Evolutionary conservation across 192 early-diverging fungal genomes (phyloP).

Genomic region (Phycomyces nitens): DNA sequence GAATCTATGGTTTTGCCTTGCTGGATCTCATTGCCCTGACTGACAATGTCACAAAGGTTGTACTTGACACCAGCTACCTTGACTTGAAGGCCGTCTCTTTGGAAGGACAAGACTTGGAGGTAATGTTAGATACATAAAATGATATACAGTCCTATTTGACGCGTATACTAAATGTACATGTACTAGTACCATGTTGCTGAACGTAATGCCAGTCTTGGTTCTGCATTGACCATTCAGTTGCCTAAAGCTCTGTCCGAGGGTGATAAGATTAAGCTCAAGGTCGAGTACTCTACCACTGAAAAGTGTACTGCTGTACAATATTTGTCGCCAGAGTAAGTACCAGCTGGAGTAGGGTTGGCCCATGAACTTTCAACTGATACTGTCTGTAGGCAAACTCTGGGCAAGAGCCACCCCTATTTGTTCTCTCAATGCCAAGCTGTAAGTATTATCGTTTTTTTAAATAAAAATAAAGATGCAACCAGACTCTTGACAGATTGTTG

Average conservation of each 20-base stretch:
- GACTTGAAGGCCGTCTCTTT: conserved; percentile 42
- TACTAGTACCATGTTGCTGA: conserved; percentile 52
- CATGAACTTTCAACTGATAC: not conserved
- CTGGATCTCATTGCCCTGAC: conserved; percentile 55
- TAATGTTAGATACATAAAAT: not conserved
- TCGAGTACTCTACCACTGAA: conserved; percentile 77
- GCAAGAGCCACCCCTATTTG: conserved; percentile 88
- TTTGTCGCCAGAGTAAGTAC: conserved; percentile 45
- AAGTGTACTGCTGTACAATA: conserved; percentile 90
- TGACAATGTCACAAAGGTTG: conserved; percentile 52
- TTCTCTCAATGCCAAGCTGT: conserved; percentile 94
- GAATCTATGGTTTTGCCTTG: conserved; percentile 62
- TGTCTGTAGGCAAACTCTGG: conserved; percentile 80
- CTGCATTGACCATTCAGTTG: conserved; percentile 67
- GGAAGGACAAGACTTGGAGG: conserved; percentile 16
- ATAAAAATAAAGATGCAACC: no score
- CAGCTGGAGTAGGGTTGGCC: not conserved
- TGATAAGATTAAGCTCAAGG: conserved; percentile 51
- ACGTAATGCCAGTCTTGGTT: conserved; percentile 68
- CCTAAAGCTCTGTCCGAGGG: conserved; percentile 38
- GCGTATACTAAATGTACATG: conserved; percentile 4
- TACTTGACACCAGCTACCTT: conserved; percentile 71
- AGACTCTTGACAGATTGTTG: no score
- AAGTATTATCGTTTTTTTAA: not conserved
- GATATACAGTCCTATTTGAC: not conserved